phyloP scores from a whole-genome alignment of 108 stramenopile genomes.

The Cyclotella sp. region DNA sequence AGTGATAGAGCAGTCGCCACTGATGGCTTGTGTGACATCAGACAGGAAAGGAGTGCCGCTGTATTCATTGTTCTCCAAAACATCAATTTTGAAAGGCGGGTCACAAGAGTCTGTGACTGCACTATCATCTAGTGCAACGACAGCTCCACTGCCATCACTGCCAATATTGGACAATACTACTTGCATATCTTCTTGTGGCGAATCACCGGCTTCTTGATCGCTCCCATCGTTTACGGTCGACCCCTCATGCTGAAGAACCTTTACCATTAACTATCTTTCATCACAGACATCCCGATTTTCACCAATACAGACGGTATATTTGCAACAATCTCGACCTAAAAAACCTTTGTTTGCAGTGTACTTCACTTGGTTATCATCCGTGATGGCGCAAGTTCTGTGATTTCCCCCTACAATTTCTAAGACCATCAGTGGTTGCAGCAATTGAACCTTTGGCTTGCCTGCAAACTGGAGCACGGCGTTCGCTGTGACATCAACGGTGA shows the following conservation, averaged over 20 bases:
- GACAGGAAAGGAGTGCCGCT: conserved; percentile 11
- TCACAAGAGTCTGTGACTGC: conserved; percentile 22
- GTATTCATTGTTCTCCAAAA: conserved; percentile 38
- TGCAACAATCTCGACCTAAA: conserved; percentile 23
- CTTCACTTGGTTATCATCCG: conserved; percentile 10
- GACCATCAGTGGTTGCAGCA: conserved; percentile 15
- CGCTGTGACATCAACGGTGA: conserved; percentile 19
- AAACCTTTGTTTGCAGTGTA: conserved; percentile 22
- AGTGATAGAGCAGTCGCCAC: conserved; percentile 29
- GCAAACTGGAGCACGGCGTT: conserved; percentile 25
- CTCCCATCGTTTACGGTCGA: background rate
- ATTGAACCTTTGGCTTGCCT: background rate
- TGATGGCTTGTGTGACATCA: conserved; percentile 4
- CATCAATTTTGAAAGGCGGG: conserved; percentile 32
- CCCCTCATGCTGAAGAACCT: background rate
- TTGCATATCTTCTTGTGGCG: conserved; percentile 4
- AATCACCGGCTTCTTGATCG: background rate
- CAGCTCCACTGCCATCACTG: conserved; percentile 10
- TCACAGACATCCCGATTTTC: conserved; percentile 26
- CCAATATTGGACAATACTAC: conserved; percentile 8
- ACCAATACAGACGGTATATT: conserved; percentile 26
- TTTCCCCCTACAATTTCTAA: background rate
- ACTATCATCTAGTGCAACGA: conserved; percentile 32
- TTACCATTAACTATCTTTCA: conserved; percentile 16
- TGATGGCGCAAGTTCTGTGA: conserved; percentile 16